Evolutionary conservation across 2,329 filamentous ascomycete genomes (phyloP).

Genomic region (Paracoccidioides brasiliensis): DNA sequence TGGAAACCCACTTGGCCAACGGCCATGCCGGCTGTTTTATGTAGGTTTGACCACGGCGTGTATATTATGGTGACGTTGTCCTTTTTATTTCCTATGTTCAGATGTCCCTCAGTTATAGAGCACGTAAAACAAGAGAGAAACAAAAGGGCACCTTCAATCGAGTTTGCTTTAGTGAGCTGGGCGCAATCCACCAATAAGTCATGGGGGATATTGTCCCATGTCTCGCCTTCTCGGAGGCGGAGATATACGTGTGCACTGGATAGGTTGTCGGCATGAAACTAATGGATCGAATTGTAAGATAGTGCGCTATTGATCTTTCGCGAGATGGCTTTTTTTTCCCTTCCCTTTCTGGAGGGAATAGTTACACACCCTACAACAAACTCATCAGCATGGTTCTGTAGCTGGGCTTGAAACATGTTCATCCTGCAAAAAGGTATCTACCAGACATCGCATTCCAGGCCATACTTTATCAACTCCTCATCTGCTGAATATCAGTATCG

Average conservation of each 20-base stretch:
- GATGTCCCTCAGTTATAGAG: not conserved
- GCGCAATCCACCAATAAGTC: conserved; percentile 73
- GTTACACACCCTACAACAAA: conserved; percentile 1
- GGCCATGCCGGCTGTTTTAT: conserved; percentile 92
- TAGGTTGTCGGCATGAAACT: conserved; percentile 97
- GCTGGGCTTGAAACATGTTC: not conserved
- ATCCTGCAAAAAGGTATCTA: conserved; percentile 23
- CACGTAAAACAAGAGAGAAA: not conserved
- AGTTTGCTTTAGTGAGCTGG: conserved; percentile 98
- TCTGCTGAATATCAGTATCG: conserved; percentile 41
- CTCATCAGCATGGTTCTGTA: not conserved
- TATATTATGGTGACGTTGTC: conserved; percentile 96
- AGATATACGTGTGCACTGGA: conserved; percentile 96
- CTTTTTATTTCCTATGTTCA: conserved; percentile 74
- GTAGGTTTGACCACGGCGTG: conserved; percentile 92
- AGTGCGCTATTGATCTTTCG: not conserved
- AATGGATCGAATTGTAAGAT: conserved; percentile 6
- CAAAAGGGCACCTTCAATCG: conserved; percentile 62
- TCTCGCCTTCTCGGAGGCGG: conserved; percentile 61
- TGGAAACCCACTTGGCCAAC: conserved; percentile 92
- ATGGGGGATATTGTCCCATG: conserved; percentile 70
- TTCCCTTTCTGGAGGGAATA: too few species aligned
- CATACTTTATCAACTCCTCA: conserved; percentile 89
- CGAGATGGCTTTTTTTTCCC: not conserved
- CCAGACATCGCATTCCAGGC: conserved; percentile 95